Evolutionary conservation across 495 filamentous ascomycete species (phyloP).

Genomic region (Hypomontagnella monticulosa): DNA sequence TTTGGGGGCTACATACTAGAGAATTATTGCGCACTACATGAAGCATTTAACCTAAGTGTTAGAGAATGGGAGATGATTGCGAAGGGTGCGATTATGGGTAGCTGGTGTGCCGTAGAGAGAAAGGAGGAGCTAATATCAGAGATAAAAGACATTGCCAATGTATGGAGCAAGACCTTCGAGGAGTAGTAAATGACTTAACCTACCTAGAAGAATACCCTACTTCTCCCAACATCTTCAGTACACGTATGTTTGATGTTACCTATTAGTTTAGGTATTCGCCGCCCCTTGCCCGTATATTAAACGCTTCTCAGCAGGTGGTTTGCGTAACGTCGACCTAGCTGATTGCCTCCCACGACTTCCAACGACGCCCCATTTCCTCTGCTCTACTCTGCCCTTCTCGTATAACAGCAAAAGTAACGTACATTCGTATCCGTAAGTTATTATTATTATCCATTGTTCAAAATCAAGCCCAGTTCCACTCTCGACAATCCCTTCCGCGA

Average conservation of each 20-base stretch:
- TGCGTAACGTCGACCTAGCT: slow-evolving; percentile 1
- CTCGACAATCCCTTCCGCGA: not conserved
- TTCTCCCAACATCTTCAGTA: not conserved
- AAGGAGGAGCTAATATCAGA: slow-evolving; percentile 55
- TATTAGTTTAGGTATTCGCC: not conserved
- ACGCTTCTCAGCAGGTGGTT: not conserved
- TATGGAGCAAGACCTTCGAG: slow-evolving; percentile 16
- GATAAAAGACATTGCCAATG: slow-evolving; percentile 44
- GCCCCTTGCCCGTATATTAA: not conserved
- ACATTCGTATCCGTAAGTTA: too few relatives aligned
- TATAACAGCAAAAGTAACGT: not conserved
- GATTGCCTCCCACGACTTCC: slow-evolving; percentile 1
- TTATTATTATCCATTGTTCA: not conserved
- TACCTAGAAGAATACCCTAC: not conserved
- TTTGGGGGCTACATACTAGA: slow-evolving; percentile 81
- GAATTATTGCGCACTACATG: slow-evolving; percentile 80
- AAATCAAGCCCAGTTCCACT: not conserved
- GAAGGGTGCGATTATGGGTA: slow-evolving; percentile 68
- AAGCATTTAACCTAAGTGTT: slow-evolving; percentile 69
- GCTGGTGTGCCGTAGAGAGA: slow-evolving; percentile 62
- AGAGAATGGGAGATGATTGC: slow-evolving; percentile 73
- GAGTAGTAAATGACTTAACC: not conserved
- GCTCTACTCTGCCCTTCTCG: not conserved
- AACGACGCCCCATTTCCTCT: not conserved
- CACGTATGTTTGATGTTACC: not conserved